Conservation (phyloP, 805 yeast species). For the Komagataella mondaviorum region DNA sequence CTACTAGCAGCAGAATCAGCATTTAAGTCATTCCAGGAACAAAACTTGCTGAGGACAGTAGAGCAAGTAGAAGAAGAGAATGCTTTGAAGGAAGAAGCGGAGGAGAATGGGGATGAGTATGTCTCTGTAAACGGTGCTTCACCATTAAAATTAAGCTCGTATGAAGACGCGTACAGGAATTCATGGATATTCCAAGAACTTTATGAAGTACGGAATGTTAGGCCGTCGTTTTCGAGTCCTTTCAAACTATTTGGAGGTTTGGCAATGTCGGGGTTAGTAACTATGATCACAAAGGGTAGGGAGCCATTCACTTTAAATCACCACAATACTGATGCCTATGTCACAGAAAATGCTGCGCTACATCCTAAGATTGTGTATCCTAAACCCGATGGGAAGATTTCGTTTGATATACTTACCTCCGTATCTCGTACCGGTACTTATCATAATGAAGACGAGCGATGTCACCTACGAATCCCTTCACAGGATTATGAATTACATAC, state of each 20-base stretch:
- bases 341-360: constrained; percentile 55
- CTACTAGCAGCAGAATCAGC: constrained; percentile 88
- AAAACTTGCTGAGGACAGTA: constrained; percentile 27
- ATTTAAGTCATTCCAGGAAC: constrained; percentile 27
- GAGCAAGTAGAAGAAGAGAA: constrained; percentile 25
- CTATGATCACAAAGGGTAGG: constrained; percentile 64
- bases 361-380: constrained; percentile 75
- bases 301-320: constrained; percentile 83
- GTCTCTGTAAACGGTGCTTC: constrained; percentile 9
- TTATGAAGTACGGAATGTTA: constrained; percentile 71
- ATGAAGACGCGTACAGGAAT: constrained; percentile 48
- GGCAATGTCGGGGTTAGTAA: constrained; percentile 70
- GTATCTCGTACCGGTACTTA: constrained; percentile 94
- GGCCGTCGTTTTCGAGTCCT: constrained; percentile 78
- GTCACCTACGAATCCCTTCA: constrained; percentile 63
- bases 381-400: constrained; percentile 87
- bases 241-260: constrained; percentile 78
- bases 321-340: constrained; percentile 51
- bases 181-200: constrained; percentile 88
- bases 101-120: constrained; percentile 20
- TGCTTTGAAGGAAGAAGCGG: constrained; percentile 16
- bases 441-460: constrained; percentile 88
- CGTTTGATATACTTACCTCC: constrained; percentile 88
- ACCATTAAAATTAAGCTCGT: constrained; percentile 30
- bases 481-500: constrained; percentile 61